A percentile compares a stretch with the other conserved stretches of the same genome.
These are phyloP conservation scores for Cladosporium sp. DNA, from an alignment of 2,329 filamentous ascomycete genomes.

Conservation along the genomic window DNA sequence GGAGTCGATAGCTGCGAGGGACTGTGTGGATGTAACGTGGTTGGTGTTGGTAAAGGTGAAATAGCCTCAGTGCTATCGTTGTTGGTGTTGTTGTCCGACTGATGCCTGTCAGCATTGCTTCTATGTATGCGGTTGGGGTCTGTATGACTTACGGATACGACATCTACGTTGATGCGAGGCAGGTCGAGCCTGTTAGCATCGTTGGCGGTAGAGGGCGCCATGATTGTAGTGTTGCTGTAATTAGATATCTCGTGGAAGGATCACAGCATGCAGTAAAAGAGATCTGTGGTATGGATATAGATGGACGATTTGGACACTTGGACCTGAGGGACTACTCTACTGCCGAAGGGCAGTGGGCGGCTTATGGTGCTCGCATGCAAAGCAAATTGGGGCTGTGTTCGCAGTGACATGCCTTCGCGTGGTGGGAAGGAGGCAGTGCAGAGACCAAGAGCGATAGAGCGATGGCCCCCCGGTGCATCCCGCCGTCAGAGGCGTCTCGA, in stretches of 20 bases:
- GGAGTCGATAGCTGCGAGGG: constrained; percentile 16
- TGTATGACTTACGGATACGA: constrained; percentile 16
- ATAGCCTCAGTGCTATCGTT: constrained; percentile 4
- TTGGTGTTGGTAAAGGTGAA: constrained; percentile 5
- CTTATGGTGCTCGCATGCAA: not conserved
- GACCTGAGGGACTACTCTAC: not conserved
- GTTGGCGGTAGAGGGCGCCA: constrained; percentile 18
- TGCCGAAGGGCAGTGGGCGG: not conserved
- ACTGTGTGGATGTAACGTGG: constrained; percentile 6
- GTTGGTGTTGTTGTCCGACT: constrained; percentile 2
- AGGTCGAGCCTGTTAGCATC: constrained; percentile 12
- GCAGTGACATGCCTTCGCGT: not conserved
- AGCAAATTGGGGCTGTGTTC: constrained; percentile 3
- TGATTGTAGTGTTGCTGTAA: constrained; percentile 7
- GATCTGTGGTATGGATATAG: constrained; percentile 1
- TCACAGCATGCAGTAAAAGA: constrained; percentile 7
- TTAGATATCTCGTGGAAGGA: constrained; percentile 16
- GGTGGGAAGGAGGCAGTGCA: constrained; percentile 14
- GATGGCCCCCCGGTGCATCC: not conserved
- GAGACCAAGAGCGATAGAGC: not conserved
- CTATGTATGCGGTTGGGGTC: not conserved
- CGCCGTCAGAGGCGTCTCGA: constrained; percentile 9
- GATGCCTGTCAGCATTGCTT: not conserved
- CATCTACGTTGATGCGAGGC: constrained; percentile 19
- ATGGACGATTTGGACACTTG: not conserved